Conservation (phyloP, 345 rosid species). For the Ceriops zippeliana region DNA sequence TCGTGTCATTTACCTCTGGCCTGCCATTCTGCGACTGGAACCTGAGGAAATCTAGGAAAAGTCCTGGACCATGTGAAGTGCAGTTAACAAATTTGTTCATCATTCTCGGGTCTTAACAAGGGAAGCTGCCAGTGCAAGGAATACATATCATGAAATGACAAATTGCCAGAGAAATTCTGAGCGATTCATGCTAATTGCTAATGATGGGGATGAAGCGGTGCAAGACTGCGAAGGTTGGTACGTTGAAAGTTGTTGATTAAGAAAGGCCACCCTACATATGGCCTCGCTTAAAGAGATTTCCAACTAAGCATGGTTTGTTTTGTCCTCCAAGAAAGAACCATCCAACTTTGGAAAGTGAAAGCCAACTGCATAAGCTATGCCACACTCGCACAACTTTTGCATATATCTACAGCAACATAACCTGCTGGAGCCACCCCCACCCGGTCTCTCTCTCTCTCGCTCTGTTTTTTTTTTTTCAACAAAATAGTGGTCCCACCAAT, state of each 20-base stretch:
- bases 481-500: background rate
- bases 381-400: background rate
- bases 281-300: constrained; percentile 21
- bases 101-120: no score
- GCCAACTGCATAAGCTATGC: background rate
- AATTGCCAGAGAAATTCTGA: constrained; percentile 9
- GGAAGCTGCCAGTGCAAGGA: background rate
- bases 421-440: constrained; percentile 26
- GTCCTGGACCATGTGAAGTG: no score
- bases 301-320: constrained; percentile 16
- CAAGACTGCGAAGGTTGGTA: constrained; percentile 26
- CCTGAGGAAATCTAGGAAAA: no score
- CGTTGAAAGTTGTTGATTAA: constrained; percentile 35
- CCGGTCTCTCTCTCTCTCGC: background rate
- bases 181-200: background rate
- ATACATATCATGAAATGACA: constrained; percentile 5
- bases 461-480: no score
- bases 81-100: no score
- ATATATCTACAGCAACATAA: background rate
- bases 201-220: constrained; percentile 17
- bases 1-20: no score
- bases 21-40: no score
- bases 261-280: constrained; percentile 43
- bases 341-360: constrained; percentile 14
- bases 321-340: constrained; percentile 9